Conservation (phyloP, 768 basidiomycete species). For the Daedaleopsis nitida region DNA sequence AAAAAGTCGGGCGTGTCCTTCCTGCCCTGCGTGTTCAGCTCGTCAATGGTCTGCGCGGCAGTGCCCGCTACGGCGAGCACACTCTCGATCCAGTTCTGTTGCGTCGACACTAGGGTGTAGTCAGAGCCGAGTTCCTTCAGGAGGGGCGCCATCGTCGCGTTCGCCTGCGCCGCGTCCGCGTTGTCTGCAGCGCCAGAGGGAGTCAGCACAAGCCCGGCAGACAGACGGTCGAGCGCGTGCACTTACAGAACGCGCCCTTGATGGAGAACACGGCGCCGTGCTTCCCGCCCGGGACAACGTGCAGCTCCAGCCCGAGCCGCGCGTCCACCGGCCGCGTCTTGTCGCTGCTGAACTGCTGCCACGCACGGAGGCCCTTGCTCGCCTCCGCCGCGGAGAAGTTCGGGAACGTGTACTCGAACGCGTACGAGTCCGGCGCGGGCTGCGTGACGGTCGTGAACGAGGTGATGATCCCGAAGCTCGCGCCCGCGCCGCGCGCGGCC, state of each 20-base stretch:
- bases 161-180: not conserved
- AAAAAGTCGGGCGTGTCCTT: not conserved
- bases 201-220: not conserved
- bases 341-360: slow-evolving; percentile 4
- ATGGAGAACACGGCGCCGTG: not conserved
- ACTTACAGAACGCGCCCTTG: not conserved
- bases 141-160: not conserved
- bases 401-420: not conserved
- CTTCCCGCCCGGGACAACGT: not conserved
- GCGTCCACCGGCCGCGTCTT: not conserved
- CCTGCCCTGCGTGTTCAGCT: not conserved
- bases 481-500: slow-evolving; percentile 2
- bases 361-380: not conserved
- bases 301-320: not conserved
- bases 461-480: slow-evolving; percentile 7
- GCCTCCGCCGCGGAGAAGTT: not conserved
- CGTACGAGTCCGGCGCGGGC: not conserved
- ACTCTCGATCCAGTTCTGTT: not conserved
- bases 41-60: not conserved
- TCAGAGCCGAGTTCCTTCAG: not conserved
- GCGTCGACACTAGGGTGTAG: too few species aligned
- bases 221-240: not conserved
- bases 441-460: slow-evolving; percentile 2
- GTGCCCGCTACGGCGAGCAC: not conserved
- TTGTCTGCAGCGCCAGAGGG: not conserved